Base-by-base conservation (phyloP, 1,284 basidiomycete species). In the Puccinia horiana region DNA sequence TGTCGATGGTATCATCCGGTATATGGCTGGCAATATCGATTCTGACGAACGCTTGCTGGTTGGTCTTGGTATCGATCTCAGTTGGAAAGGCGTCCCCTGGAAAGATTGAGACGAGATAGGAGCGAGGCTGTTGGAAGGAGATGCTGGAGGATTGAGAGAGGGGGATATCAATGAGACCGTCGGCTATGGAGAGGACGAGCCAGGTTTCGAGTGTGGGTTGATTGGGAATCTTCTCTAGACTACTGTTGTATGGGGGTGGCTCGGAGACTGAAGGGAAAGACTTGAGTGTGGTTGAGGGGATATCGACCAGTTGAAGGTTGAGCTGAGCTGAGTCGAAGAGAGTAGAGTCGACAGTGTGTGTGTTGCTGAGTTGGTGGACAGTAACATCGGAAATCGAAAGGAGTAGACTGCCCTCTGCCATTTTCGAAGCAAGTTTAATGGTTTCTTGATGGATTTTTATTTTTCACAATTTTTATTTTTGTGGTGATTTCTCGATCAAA, bases 371-470 rank as follows among this genome's bases (percentile, higher is more conserved):
- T 18, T 65, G 61, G 61, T 65, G 61, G 8, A 65, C 61, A 23
- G 61, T 80, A 95, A 94, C 84, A 99, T 88, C 0, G 97, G 97
- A 86, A 98, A 98, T 72, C 93, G 91, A 67, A n/a, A n/a, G n/a
- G 94, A 91, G 87, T 92, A 93, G 84, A 93, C 88, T 87, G 92
- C 94, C 84, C 20, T 76, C 65, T 29, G 40, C 49, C 11, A 14
- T 11, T 47, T 1, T 42, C 11, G 9, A 47, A 12, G 29, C 26
- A 35, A 56, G 47, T 37, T n/a, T n/a, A n/a, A n/a, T n/a, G n/a
- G n/a, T n/a, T n/a, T n/a, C n/a, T n/a, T n/a, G n/a, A n/a, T n/a
- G n/a, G n/a, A n/a, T n/a, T n/a, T n/a, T n/a, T n/a, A n/a, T n/a
- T n/a, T n/a, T n/a, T n/a, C n/a, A n/a, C n/a, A n/a, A n/a, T n/a